Conservation (phyloP, 1,284 basidiomycete genomes). For the Irpex rosettiformis region DNA sequence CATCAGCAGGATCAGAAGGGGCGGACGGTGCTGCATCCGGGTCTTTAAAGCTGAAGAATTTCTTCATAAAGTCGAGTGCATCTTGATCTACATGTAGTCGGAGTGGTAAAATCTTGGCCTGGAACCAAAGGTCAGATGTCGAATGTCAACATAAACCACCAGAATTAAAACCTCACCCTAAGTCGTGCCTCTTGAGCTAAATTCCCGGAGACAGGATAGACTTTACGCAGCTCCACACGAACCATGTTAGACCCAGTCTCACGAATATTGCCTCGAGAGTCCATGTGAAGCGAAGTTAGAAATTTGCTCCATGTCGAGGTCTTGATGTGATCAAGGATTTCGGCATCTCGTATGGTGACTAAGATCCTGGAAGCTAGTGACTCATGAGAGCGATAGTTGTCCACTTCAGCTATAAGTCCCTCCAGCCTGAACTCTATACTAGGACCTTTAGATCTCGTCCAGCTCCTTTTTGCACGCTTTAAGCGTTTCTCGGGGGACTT, state of each 20-base stretch:
- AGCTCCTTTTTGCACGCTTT: constrained; percentile 50
- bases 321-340: constrained; percentile 97
- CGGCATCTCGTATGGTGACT: constrained; percentile 65
- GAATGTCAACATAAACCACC: background rate
- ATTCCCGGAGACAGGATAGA: constrained; percentile 66
- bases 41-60: constrained; percentile 90
- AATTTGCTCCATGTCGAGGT: constrained; percentile 99
- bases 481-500: constrained; percentile 33
- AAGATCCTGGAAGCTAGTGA: constrained; percentile 64
- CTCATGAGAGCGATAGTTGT: constrained; percentile 57
- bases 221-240: constrained; percentile 74
- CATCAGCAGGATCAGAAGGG: constrained; percentile 35
- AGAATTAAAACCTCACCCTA: constrained; percentile 50
- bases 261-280: constrained; percentile 80
- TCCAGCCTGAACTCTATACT: constrained; percentile 84
- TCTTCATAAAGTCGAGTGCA: constrained; percentile 96
- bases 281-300: constrained; percentile 78
- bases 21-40: constrained; percentile 39
- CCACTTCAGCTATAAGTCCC: constrained; percentile 64
- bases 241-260: constrained; percentile 94
- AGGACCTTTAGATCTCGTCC: constrained; percentile 77
- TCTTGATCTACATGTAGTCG: constrained; percentile 97
- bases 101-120: constrained; percentile 89
- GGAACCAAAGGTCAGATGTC: constrained; percentile 3
- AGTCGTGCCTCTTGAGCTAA: constrained; percentile 78